A percentile compares a stretch with the other conserved stretches of the same genome.
Conservation (phyloP, 805 yeast species). For the Candida hungchunana region DNA sequence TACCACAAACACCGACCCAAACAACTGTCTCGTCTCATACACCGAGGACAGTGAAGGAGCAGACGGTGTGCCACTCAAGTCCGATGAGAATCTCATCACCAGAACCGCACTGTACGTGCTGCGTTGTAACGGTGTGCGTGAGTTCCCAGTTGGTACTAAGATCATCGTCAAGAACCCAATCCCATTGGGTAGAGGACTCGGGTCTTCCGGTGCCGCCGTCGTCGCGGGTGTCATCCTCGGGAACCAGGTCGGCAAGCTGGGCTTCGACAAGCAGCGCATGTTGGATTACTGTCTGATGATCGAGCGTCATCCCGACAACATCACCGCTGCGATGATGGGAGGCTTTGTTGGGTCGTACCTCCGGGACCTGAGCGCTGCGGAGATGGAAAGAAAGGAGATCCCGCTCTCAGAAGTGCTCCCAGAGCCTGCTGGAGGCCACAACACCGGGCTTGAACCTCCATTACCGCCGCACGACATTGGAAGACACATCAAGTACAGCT, state of each 20-base stretch:
- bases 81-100: slow-evolving; percentile 83
- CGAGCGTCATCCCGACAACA: slow-evolving; percentile 97
- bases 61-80: slow-evolving; percentile 69
- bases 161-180: slow-evolving; percentile 85
- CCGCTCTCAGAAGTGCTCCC: slow-evolving; percentile 86
- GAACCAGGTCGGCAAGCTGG: slow-evolving; percentile 73
- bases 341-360: slow-evolving; percentile 96
- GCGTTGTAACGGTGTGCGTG: slow-evolving; percentile 70
- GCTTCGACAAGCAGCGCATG: slow-evolving; percentile 73
- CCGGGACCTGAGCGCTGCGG: slow-evolving; percentile 71
- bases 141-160: slow-evolving; percentile 81
- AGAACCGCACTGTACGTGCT: slow-evolving; percentile 89
- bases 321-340: slow-evolving; percentile 98
- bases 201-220: slow-evolving; percentile 97
- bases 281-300: slow-evolving; percentile 94
- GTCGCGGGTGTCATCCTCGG: slow-evolving; percentile 95
- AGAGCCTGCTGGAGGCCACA: slow-evolving; percentile 64
- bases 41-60: slow-evolving; percentile 71
- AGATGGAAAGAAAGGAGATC: slow-evolving; percentile 69
- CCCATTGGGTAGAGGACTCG: slow-evolving; percentile 95
- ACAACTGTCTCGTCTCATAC: slow-evolving; percentile 67
- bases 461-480: slow-evolving; percentile 85
- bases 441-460: slow-evolving; percentile 67
- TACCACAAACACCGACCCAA: slow-evolving; percentile 53
- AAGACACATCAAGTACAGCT: slow-evolving; percentile 79